A percentile compares a stretch with the other conserved stretches of the same genome.
phyloP scores from a whole-genome alignment of 2,329 filamentous ascomycete genomes.

The Beauveria brongniartii region DNA sequence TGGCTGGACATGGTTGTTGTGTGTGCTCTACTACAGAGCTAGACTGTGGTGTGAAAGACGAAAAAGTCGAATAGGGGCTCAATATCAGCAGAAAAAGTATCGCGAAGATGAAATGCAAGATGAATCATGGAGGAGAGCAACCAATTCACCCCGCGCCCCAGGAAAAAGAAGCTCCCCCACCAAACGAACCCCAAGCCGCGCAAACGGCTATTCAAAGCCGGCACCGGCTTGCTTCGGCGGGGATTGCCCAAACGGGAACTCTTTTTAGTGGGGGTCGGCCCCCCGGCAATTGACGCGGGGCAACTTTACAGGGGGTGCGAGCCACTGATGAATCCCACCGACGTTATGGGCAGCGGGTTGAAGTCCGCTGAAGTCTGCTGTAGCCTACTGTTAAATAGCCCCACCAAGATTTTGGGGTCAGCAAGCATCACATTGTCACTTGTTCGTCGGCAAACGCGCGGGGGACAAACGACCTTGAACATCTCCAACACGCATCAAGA shows the following conservation, averaged over 20 bases:
- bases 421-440: not conserved
- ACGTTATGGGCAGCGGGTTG: no score
- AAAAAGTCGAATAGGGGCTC: no score
- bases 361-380: not conserved
- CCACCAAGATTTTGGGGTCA: not conserved
- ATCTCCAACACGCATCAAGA: not conserved
- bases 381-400: not conserved
- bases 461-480: not conserved
- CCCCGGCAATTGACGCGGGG: conserved; percentile 10
- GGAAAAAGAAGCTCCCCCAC: not conserved
- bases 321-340: not conserved
- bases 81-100: not conserved
- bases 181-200: not conserved
- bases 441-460: not conserved
- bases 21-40: not conserved
- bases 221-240: not conserved
- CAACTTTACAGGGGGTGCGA: not conserved
- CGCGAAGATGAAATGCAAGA: not conserved
- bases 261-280: not conserved
- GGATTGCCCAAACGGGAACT: conserved; percentile 5
- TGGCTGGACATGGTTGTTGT: conserved; percentile 9
- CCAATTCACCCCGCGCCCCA: not conserved
- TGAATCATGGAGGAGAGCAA: not conserved
- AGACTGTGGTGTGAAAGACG: not conserved
- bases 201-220: conserved; percentile 7